Base-by-base conservation (phyloP, 116 monocot species). In the Cymodocea nodosa region DNA sequence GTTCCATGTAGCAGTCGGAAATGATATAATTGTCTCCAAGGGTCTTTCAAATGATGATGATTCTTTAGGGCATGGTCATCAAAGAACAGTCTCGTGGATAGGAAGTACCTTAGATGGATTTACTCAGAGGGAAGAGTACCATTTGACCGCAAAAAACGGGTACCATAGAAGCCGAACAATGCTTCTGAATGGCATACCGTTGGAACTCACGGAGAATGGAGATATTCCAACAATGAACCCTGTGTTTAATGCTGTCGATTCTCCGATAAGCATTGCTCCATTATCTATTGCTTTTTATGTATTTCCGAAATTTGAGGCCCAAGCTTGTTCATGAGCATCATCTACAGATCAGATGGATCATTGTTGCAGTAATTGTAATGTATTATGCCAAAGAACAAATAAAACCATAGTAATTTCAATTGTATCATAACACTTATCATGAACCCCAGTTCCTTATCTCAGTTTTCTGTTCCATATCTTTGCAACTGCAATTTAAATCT, bases 111-210 rank as follows among this genome's bases (percentile, higher is more conserved):
- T 72, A 14, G 74, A 64, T 52, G 74, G 64, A 10, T 19, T 22
- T 6, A 34, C 50, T 44, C 19, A 23, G 44, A 80, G 86, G 51
- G 84, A 89, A 63, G 93, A 94, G 64, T 84, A 86, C 58, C 93
- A 82, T 70, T 62, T 93, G 51, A 93, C 89, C 7, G 71, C 74
- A 10, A 77, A 80, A 34, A 79, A 81, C 51, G 84, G 80, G 0
- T 34, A 82, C 52, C 65, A 75, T 22, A 53, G 68, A 65, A 86
- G 89, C 64, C 71, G 60, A 52, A 79, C 72, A 6, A 70, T 93
- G 93, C 74, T 84, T 30, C 81, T 89, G 1, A 93, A 89, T 52
- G 93, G 86, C 12, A 72, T 7, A 13, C 81, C 82, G 11, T 67
- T 93, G 70, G 61, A 84, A 68, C 79, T 89, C 6, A 82, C 73